These are phyloP conservation scores for Chlorella sp. DNA, from an alignment of 139 green algal genomes.

Conservation along the genomic window DNA sequence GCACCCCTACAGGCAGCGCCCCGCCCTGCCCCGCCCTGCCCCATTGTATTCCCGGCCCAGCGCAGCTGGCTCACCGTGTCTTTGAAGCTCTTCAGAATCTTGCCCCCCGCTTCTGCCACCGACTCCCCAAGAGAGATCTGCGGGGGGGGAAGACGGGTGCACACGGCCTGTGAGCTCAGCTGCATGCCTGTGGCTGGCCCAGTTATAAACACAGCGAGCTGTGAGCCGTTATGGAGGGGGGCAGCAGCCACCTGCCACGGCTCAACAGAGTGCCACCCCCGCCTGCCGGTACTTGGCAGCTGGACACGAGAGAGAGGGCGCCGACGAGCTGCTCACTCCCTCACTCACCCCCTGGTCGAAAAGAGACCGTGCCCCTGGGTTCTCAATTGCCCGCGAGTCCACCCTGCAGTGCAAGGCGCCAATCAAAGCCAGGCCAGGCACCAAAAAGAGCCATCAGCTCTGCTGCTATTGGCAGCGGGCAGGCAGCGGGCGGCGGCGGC, in stretches of 20 bases:
- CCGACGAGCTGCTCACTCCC: too few species aligned
- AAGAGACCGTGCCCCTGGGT: conserved; percentile 15
- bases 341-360: conserved; percentile 40
- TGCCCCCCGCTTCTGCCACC: conserved; percentile 22
- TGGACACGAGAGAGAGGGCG: too few species aligned
- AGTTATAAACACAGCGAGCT: too few species aligned
- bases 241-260: not conserved
- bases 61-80: not conserved
- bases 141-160: not conserved
- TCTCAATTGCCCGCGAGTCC: conserved; percentile 38
- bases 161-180: too few species aligned
- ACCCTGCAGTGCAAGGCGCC: conserved; percentile 17
- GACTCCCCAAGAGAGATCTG: conserved; percentile 44
- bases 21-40: not conserved
- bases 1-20: not conserved
- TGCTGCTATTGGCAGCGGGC: not conserved
- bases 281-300: too few species aligned
- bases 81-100: conserved; percentile 20
- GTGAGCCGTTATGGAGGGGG: too few species aligned
- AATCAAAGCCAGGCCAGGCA: not conserved
- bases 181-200: too few species aligned
- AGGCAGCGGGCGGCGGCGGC: not conserved
- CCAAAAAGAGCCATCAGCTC: not conserved
- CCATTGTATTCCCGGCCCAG: not conserved
- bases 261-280: too few species aligned